Base-by-base conservation (phyloP, 345 rosid genomes). In the Salix purpurea region DNA sequence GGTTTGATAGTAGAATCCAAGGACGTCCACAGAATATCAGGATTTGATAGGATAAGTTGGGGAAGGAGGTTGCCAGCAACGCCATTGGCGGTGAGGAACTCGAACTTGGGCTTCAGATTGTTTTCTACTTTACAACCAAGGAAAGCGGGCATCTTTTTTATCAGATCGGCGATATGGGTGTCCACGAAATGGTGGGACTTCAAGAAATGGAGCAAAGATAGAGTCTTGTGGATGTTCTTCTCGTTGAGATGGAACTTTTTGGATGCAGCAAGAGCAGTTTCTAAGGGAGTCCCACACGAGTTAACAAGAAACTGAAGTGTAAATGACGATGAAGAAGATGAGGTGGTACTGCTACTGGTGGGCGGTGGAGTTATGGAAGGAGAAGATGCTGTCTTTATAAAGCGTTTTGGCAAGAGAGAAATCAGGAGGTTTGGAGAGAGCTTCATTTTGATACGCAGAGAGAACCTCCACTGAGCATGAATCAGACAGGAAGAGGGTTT, bases 31-130 rank as follows among this genome's bases (percentile, higher is more conserved):
- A 78, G 24, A 40, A 78, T 65, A 16, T 4, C 18, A 13, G 82
- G 80, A 48, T 72, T 78, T 61, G 70, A 50, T 44, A 76, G 56
- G 26, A 84, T 62, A 4, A 81, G 44, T 24, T 48, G 30, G 30
- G 52, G 58, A 21, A 84, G 77, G 40, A 58, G 77, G 52, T 61
- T 32, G 61, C 81, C 79, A 9, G 44, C 58, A 13, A 81, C 71
- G 50, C 85, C 77, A 24, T 66, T 72, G 19, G 50, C 50, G 7
- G 24, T 8, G 36, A 81, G 65, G 64, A 56, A 67, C 39, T 77
- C 79, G 30, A 82, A 8, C 54, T 85, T 82, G 58, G 81, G 79
- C 67, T 15, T 73, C 0, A 79, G 65, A 52, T 60, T 79, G 23
- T 36, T 21, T 39, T 73, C 62, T 6, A 65, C 65, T 37, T 23